Evolutionary conservation across 1,284 basidiomycete species (phyloP), one percentile per base, ranked within the genome.

Genomic region (Xerocomus nothofagi): DNA sequence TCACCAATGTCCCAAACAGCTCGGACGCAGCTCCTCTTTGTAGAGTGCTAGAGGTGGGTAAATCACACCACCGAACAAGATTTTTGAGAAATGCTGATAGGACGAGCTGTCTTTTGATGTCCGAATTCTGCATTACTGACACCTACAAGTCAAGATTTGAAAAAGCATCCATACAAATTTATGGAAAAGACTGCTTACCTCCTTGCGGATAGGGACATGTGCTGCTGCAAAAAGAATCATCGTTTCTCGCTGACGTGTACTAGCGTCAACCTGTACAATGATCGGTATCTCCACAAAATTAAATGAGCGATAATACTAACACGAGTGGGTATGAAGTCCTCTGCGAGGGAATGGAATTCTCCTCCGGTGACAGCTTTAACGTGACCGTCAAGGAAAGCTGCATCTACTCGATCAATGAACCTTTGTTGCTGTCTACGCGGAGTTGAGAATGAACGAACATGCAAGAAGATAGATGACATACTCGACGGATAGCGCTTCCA

Each of bases 191-290:
- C 12, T 10, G 46, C 73, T 26, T 54, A 89, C 90, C 67, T 90
- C 84, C 56, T 79, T 79, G 51, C 77, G 77, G 9, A 91, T 65
- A 1, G 86, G 75, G 29, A 88, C 69, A 2, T 89, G 59, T 0
- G 79, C 78, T 14, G 86, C 79, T 3, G 88, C 73, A 57, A 91
- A 83, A n/a, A 94, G 69, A 0, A 75, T 62, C 5, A 90, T 66
- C 3, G 88, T 71, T 54, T 87, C 81, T 56, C 80, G 81, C 60
- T 90, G 82, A 3, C 59, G 47, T 1, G 65, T 53, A 3, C 78
- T 60, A 4, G 81, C 75, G 15, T 71, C 64, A 1, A 62, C 57
- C 86, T 88, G 51, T 11, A 39, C 33, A 36, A 6, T 42, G 39
- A 50, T 44, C 23, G 45, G 9, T 20, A 47, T 45, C 21, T 29